Evolutionary conservation across 1,284 basidiomycete genomes (phyloP), one percentile per base, ranked within the genome.

Genomic region (Ustilago tritici): DNA sequence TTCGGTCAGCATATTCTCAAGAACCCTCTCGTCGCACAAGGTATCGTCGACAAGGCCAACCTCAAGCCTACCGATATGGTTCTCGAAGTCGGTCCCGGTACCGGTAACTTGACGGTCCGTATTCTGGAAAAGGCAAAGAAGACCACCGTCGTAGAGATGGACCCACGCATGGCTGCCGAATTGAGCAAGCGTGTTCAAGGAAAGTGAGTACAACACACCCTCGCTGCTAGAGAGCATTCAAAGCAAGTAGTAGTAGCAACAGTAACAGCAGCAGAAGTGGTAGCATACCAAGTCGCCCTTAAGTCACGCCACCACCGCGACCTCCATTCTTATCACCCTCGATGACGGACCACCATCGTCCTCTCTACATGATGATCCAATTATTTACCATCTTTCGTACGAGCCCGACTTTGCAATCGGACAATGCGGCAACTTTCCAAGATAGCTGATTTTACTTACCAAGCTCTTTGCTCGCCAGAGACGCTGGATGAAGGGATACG

Each of bases 1-100:
- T 97, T 98, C 82, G 95, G 95, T 36, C 95, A 99, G 86, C 96
- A 99, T 88, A 98, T 98, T 79, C 89, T 99, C 65, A 98, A 97
- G 87, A 98, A 96, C 87, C 93, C 94, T 14, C 89, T 92, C 73
- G 93, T 93, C 40, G 94, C 93, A 12, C 93, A 95, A 88, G 92
- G 60, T 28, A 87, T 86, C 56, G 79, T 87, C 50, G 87, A 88
- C 81, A 87, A 97, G 92, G 96, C 96, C 4, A 93, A 93, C 83
- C 88, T 99, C 56, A 93, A 94, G 78, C 93, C 95, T 1, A 96
- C 95, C 19, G 96, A 99, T 86, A 92, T 93, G 84, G 95, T 98
- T 19, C 91, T 99, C 57, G 96, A 99, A 88, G 95, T 99, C 61
- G 97, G 96, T 85, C 97, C 97, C 12, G 97, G 97, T 88, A 99